phyloP scores from a whole-genome alignment of 768 basidiomycete species.

The Lentinula lateritia region DNA sequence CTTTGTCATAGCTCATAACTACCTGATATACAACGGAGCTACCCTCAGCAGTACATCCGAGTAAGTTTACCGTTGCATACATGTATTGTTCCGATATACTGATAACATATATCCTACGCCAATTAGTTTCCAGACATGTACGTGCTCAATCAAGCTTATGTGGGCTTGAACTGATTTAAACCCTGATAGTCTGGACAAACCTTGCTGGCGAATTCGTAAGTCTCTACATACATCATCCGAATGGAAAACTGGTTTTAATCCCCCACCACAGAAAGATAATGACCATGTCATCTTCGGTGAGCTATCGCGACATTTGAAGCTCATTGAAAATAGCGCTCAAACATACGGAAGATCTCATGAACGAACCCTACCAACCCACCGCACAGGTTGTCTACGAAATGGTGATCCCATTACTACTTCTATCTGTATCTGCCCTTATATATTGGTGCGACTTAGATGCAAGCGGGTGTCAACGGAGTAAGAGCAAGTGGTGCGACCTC shows the following conservation, averaged over 20 bases:
- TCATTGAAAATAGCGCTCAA: background rate
- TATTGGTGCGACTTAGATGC: constrained; percentile 31
- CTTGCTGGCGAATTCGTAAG: constrained; percentile 50
- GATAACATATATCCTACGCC: background rate
- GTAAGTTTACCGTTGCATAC: constrained; percentile 23
- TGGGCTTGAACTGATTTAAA: background rate
- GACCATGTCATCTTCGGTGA: constrained; percentile 51
- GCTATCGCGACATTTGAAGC: background rate
- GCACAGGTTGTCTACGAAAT: constrained; percentile 38
- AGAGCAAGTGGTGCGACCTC: constrained; percentile 57
- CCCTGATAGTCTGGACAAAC: constrained; percentile 46
- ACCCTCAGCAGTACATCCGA: constrained; percentile 42
- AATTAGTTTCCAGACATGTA: constrained; percentile 45
- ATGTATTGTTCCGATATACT: background rate
- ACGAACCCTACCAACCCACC: constrained; percentile 58
- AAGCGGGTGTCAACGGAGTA: constrained; percentile 64
- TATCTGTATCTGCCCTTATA: background rate
- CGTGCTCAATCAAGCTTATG: background rate
- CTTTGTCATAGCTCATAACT: constrained; percentile 47
- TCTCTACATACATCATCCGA: background rate
- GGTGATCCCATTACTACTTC: constrained; percentile 19
- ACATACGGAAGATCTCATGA: constrained; percentile 40
- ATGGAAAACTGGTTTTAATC: background rate
- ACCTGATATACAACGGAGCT: constrained; percentile 50
- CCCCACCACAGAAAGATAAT: constrained; percentile 25